Conservation (phyloP, 129 eudicot species). For the Flaveria linearis region DNA sequence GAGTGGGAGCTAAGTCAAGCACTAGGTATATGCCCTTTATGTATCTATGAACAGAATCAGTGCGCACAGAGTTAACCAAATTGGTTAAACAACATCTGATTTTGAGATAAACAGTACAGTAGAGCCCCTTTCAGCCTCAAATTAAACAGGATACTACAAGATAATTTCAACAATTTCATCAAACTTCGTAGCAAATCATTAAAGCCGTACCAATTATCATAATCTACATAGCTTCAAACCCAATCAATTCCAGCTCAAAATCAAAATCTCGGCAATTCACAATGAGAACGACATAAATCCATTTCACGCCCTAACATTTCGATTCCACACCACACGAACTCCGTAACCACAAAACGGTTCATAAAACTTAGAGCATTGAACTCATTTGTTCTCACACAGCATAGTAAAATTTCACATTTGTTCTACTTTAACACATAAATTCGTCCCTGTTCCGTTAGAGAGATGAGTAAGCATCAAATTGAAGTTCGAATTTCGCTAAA, state of each 20-base stretch:
- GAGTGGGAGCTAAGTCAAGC: too few relatives aligned
- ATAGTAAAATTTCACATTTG: background rate
- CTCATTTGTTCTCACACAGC: background rate
- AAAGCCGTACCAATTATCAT: background rate
- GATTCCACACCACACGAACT: conserved; percentile 11
- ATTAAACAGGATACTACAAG: background rate
- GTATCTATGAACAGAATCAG: background rate
- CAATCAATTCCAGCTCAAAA: background rate
- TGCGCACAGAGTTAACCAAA: background rate
- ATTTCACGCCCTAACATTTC: conserved; percentile 12
- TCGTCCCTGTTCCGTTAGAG: background rate
- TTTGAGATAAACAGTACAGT: background rate
- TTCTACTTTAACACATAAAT: conserved; percentile 10
- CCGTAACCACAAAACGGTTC: background rate
- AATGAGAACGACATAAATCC: background rate
- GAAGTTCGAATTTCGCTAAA: conserved; percentile 12
- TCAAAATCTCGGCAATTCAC: background rate
- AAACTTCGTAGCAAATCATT: background rate
- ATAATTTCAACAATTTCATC: background rate
- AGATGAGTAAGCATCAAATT: background rate
- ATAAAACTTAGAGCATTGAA: conserved; percentile 13
- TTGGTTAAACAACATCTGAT: background rate
- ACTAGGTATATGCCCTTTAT: too few relatives aligned
- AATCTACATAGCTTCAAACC: background rate
- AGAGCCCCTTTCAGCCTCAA: background rate